Base-by-base conservation (phyloP, 2,329 filamentous ascomycete species). In the Fusarium sp. region DNA sequence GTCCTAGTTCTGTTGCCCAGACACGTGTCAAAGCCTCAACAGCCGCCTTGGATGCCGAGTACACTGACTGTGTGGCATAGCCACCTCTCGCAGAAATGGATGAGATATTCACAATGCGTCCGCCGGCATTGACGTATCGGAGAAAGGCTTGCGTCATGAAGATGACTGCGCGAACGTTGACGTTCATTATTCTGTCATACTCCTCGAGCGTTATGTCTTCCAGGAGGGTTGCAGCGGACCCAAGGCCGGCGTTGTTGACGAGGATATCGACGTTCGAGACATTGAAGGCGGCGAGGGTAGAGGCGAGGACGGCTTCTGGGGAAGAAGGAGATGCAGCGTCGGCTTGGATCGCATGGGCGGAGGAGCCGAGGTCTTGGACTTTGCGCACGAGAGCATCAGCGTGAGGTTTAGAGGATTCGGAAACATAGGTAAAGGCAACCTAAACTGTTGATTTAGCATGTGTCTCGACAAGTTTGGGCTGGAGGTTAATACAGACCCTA, bases 1-100 rank as follows among this genome's bases (percentile, higher is more conserved):
- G 79, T 8, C 65, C 68, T 1, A 67, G 60, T 11, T 69, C 56
- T 17, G 57, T 63, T 30, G 43, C 64, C 68, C 64, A 67, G 4
- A 56, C 30, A 15, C 60, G 54, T 2, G 68, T 67, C 6, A 70
- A 32, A 20, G 45, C 68, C 45, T 70, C 68, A 14, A 67, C 38
- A 38, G 60, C 68, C 3, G 60, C 60, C 45, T 70, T 70, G 22
- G 59, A 60, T 8, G 68, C 59, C 1, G 59, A 59, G 47, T 70
- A 70, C 1, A 47, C 40, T 17, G 64, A 56, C 20, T 47, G 54
- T 6, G 43, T 61, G 11, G 64, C 45, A 17, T 27, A 60, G 20
- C 68, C 64, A 10, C 43, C 45, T 17, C 68, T 20, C 2, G 68
- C 64, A n/a, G 54, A 45, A 33, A 64, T 57, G 11, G 64, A 67